A percentile compares a stretch with the other conserved stretches of the same genome.
These are phyloP conservation scores for Syzygium malaccense DNA, from an alignment of 441 rosid species.

Conservation along the genomic window DNA sequence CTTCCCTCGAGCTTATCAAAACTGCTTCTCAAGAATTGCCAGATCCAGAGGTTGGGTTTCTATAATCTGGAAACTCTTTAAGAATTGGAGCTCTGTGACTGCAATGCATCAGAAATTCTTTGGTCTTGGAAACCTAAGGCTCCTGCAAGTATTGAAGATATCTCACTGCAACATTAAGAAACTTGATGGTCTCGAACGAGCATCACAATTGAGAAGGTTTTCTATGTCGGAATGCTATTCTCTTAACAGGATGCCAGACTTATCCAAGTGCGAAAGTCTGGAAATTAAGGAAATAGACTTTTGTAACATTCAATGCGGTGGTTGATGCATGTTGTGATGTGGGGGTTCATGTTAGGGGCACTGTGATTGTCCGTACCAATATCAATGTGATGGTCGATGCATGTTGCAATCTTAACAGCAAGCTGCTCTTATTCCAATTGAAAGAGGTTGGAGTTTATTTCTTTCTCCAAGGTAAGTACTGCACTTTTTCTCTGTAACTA, in stretches of 20 bases:
- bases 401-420: neutral
- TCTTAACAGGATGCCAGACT: neutral
- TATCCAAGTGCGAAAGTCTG: neutral
- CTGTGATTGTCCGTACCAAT: neutral
- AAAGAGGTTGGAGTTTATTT: neutral
- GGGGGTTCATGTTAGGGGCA: neutral
- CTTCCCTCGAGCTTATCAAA: neutral
- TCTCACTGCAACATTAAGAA: neutral
- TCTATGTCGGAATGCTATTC: neutral
- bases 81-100: neutral
- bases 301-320: neutral
- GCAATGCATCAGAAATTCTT: neutral
- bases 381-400: neutral
- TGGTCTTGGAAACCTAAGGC: neutral
- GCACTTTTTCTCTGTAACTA: neutral
- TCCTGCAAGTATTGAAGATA: constrained; percentile 1
- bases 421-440: neutral
- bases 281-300: neutral
- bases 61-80: neutral
- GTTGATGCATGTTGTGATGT: too few species aligned
- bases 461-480: neutral
- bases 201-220: neutral
- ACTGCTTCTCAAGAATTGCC: neutral
- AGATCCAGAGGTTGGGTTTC: neutral
- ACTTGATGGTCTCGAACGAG: neutral